Base-by-base conservation (phyloP, 2,329 filamentous ascomycete genomes). In the Lecanicillium sp. region DNA sequence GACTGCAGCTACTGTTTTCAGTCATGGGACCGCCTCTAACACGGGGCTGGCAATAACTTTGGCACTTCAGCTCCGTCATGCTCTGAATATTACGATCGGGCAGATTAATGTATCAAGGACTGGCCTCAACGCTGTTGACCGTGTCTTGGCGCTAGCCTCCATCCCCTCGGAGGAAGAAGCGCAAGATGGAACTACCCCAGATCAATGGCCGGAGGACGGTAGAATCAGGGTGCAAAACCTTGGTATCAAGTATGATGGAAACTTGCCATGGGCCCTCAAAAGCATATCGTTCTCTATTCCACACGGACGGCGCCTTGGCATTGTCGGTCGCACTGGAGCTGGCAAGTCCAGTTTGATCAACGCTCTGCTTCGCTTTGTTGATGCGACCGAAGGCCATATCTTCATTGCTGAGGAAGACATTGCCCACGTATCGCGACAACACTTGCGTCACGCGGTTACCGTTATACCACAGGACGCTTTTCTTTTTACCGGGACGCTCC, bases 401-500 rank as follows among this genome's bases (percentile, higher is more conserved):
- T 14, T 26, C 23, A 40, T 49, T 24, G 50, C 36, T 21, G 41
- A 30, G 7, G 40, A 41, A 8, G 41, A 49, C 14, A 49, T 49
- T 19, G 44, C 45, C 15, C 21, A 48, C 4, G 9, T 48, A 8
- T 21, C 37, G 2, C 15, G 37, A 12, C 24, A 36, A 35, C 4
- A 24, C n/a, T 15, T 48, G 12, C 45, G 45, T 17, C 17, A 36
- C 20, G n/a, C 23, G 8, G 14, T 48, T 30, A 23, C 26, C 3
- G 24, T 48, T n/a, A 48, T 42, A 27, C 45, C 38, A 4, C 62
- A 88, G 61, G 84, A 89, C 55, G 84, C 86, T 0, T 83, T 88
- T 1, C 72, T 90, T 3, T 89, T 90, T 64, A 83, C 79, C 1
- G 86, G 86, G 12, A 87, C 84, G 0, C 68, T 90, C 15, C 74